Evolutionary conservation across 257 asterid species (phyloP), one percentile per base, ranked within the genome.

Genomic region (Nyctanthes arbortristis): DNA sequence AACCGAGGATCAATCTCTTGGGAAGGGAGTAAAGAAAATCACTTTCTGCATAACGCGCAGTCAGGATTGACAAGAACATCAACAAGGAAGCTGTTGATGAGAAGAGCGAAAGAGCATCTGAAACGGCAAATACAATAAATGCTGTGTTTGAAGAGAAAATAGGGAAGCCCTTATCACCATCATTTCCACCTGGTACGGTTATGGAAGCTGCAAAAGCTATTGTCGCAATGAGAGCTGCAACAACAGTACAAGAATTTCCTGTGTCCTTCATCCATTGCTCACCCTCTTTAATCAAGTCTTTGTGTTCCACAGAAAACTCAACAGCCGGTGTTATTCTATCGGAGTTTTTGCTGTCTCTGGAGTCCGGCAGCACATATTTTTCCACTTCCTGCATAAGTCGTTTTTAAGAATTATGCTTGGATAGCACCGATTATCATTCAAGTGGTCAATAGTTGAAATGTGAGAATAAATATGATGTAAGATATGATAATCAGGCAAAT

Each of bases 191-290:
- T 8, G 80, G 74, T 47, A 78, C 85, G 37, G 80, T 74, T 36
- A 80, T 83, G 37, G 88, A 56, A 58, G 85, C 85, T 7, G 70
- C 82, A 59, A 80, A 83, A 30, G 77, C 79, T 18, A 83, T 27
- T 3, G 80, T 80, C 1, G 84, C 75, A 3, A 80, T 75, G 32
- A 80, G 82, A 4, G 84, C 73, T 60, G 82, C 82, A 8, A 70
- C 67, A 13, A 80, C 73, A 0, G 83, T 68, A 40, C 88, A 78
- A 47, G 80, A 76, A 63, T 57, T 73, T 67, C 79, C 85, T 0
- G 69, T 73, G 71, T 73, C 79, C 71, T 77, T 80, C 85, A 80
- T 80, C 84, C 82, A 78, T 71, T 70, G 52, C 52, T 83, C 80
- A 55, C 84, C 88, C 20, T 75, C 71, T 61, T 36, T 65, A 22